These are phyloP conservation scores for Kitagawia praeruptora DNA, from an alignment of 129 eudicot genomes.

Conservation along the genomic window DNA sequence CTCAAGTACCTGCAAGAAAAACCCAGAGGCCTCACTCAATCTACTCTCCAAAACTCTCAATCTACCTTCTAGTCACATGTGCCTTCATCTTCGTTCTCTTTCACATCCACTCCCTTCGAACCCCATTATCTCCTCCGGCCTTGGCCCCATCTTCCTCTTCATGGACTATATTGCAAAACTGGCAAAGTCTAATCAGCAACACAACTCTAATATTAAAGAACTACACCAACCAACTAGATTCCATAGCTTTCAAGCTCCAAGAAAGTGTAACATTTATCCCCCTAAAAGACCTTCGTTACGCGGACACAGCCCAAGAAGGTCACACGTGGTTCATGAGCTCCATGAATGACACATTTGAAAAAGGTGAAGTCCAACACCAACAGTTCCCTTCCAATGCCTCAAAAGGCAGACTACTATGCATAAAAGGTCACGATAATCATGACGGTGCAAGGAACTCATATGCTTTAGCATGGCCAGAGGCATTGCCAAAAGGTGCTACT, in stretches of 20 bases:
- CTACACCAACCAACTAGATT: slow-evolving; percentile 13
- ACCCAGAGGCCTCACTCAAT: slow-evolving; percentile 11
- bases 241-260: slow-evolving; percentile 34
- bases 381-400: slow-evolving; percentile 58
- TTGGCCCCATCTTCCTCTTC: slow-evolving; percentile 16
- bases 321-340: slow-evolving; percentile 99
- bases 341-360: slow-evolving; percentile 51
- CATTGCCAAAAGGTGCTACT: slow-evolving; percentile 55
- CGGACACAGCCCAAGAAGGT: slow-evolving; percentile 47
- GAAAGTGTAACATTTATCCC: slow-evolving; percentile 75
- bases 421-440: slow-evolving; percentile 64
- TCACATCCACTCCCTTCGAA: slow-evolving; percentile 38
- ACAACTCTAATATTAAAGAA: neutral
- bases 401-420: slow-evolving; percentile 59
- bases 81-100: slow-evolving; percentile 42
- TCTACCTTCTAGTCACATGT: slow-evolving; percentile 38
- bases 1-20: neutral
- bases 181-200: slow-evolving; percentile 24
- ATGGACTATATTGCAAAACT: slow-evolving; percentile 29
- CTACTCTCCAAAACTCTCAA: slow-evolving; percentile 52
- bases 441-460: slow-evolving; percentile 88
- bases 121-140: slow-evolving; percentile 25
- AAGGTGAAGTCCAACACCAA: slow-evolving; percentile 66
- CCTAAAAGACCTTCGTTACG: slow-evolving; percentile 63
- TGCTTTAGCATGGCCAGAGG: slow-evolving; percentile 67